Conservation (phyloP, 306 rosid genomes). For the Abrus precatorius region DNA sequence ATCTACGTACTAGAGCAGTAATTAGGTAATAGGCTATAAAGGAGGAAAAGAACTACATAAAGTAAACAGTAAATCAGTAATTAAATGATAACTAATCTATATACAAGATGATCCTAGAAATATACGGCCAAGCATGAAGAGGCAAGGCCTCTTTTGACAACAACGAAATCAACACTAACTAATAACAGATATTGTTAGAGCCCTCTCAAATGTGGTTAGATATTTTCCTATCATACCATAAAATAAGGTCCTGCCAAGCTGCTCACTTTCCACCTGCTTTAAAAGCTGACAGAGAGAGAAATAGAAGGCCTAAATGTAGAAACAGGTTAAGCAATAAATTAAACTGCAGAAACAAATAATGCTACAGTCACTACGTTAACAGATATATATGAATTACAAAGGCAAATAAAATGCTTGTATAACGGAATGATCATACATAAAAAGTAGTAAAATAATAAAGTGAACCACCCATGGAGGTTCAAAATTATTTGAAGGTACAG, state of each 20-base stretch:
- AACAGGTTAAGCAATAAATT: conserved; percentile 69
- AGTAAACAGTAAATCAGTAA: conserved; percentile 14
- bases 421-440: conserved; percentile 22
- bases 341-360: conserved; percentile 51
- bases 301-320: conserved; percentile 87
- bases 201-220: conserved; percentile 77
- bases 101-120: conserved; percentile 38
- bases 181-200: conserved; percentile 60
- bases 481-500: background rate
- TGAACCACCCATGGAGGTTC: background rate
- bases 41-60: background rate
- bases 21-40: background rate
- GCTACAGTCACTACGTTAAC: conserved; percentile 40
- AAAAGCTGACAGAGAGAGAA: conserved; percentile 82
- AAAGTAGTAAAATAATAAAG: background rate
- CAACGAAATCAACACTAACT: conserved; percentile 45
- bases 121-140: conserved; percentile 24
- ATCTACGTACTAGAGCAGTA: background rate
- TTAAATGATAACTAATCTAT: conserved; percentile 17
- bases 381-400: conserved; percentile 37
- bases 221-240: conserved; percentile 96
- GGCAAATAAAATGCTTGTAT: background rate
- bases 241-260: conserved; percentile 79
- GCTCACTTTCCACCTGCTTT: conserved; percentile 94
- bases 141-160: conserved; percentile 48